These are phyloP conservation scores for Sindora glabra DNA, from an alignment of 306 rosid species.

Conservation along the genomic window DNA sequence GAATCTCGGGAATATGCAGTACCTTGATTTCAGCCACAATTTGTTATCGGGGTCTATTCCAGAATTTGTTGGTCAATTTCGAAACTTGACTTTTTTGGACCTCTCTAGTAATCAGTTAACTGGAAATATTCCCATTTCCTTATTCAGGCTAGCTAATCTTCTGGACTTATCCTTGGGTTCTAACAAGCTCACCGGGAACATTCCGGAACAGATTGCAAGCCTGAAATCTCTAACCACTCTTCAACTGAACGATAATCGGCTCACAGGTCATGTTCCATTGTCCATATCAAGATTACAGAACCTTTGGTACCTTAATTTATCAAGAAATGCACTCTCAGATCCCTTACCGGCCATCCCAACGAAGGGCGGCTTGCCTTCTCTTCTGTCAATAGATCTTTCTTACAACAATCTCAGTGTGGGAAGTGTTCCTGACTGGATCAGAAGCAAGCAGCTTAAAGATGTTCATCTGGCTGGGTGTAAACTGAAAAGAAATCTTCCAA, in stretches of 20 bases:
- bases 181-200: conserved; percentile 70
- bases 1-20: conserved; percentile 42
- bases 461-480: conserved; percentile 80
- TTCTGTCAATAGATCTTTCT: conserved; percentile 80
- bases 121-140: conserved; percentile 62
- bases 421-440: conserved; percentile 77
- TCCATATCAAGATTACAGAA: conserved; percentile 66
- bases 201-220: conserved; percentile 61
- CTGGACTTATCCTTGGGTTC: conserved; percentile 61
- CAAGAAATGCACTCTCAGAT: conserved; percentile 61
- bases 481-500: conserved; percentile 66
- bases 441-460: conserved; percentile 57
- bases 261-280: conserved; percentile 59
- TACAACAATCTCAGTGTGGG: conserved; percentile 73
- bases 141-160: conserved; percentile 58
- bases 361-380: conserved; percentile 62
- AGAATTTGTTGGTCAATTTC: conserved; percentile 47
- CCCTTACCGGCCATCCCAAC: conserved; percentile 54
- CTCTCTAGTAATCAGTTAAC: conserved; percentile 63
- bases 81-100: conserved; percentile 55
- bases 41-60: conserved; percentile 56
- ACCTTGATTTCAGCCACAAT: conserved; percentile 80
- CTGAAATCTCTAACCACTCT: conserved; percentile 66
- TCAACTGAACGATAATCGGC: conserved; percentile 55
- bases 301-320: conserved; percentile 81